Percentiles rank a stretch among this genome's conserved stretches.
phyloP scores from a whole-genome alignment of 2,329 filamentous ascomycete species.

The Penicillium brasilianum region DNA sequence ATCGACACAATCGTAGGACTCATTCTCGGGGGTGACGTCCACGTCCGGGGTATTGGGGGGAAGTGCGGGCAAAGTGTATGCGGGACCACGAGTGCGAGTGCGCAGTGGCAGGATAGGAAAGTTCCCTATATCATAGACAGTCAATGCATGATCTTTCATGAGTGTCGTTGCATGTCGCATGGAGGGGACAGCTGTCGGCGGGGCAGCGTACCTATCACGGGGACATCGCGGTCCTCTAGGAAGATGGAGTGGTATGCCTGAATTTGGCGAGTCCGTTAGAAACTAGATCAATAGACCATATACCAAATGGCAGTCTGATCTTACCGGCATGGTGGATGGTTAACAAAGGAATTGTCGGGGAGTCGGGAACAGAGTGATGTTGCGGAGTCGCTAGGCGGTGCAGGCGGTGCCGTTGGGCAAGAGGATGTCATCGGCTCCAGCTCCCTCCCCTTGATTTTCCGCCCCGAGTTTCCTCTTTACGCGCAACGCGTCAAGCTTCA shows the following conservation, averaged over 20 bases:
- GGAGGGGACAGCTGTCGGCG: slow-evolving; percentile 19
- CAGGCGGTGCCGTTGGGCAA: slow-evolving; percentile 18
- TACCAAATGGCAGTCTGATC: slow-evolving; percentile 19
- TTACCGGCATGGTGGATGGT: slow-evolving; percentile 54
- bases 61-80: slow-evolving; percentile 77
- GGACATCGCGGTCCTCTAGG: slow-evolving; percentile 75
- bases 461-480: slow-evolving; percentile 49
- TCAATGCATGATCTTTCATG: slow-evolving; percentile 15
- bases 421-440: slow-evolving; percentile 38
- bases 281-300: background rate
- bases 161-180: background rate
- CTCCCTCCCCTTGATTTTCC: slow-evolving; percentile 44
- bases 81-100: slow-evolving; percentile 93
- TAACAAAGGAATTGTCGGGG: slow-evolving; percentile 6
- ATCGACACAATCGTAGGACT: slow-evolving; percentile 95
- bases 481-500: slow-evolving; percentile 43
- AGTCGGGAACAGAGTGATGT: slow-evolving; percentile 17
- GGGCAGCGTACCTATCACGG: slow-evolving; percentile 61
- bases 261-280: slow-evolving; percentile 14
- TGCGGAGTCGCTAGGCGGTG: slow-evolving; percentile 15
- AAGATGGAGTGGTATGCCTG: slow-evolving; percentile 99
- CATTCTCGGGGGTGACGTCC: slow-evolving; percentile 76
- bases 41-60: slow-evolving; percentile 58
- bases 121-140: slow-evolving; percentile 65
- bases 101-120: slow-evolving; percentile 93